Evolutionary conservation across 164 flowering plant genomes (phyloP).

Genomic region (Malania oleifera): DNA sequence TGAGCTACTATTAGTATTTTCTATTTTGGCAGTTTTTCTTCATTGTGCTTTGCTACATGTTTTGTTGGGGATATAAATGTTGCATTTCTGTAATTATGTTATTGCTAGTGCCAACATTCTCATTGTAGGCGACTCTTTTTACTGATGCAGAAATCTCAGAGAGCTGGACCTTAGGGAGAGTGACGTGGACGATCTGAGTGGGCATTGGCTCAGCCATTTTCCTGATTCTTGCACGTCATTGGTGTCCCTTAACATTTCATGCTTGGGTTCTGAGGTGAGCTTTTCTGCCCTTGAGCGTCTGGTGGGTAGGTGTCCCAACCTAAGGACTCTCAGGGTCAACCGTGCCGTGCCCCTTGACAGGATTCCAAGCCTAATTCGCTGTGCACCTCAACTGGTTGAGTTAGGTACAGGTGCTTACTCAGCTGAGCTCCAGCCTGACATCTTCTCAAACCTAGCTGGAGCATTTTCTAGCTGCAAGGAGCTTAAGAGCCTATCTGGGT

Average conservation of each 20-base stretch:
- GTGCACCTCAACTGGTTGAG: conserved; percentile 79
- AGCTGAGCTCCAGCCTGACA: conserved; percentile 58
- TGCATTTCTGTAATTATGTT: no score
- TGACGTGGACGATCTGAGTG: conserved; percentile 78
- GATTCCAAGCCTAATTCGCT: conserved; percentile 50
- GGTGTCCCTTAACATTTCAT: conserved; percentile 71
- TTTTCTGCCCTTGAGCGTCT: conserved; percentile 76
- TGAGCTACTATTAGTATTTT: background rate
- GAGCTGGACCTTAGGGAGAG: conserved; percentile 81
- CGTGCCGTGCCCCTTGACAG: conserved; percentile 77
- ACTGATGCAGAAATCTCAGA: conserved; percentile 54
- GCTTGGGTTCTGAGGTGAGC: conserved; percentile 65
- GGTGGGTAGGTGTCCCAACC: conserved; percentile 67
- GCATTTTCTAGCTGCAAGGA: conserved; percentile 68
- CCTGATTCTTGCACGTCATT: conserved; percentile 74
- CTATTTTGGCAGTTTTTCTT: background rate
- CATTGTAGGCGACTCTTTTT: background rate
- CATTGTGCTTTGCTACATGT: no score
- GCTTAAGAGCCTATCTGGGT: conserved; percentile 79
- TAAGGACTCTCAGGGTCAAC: conserved; percentile 68
- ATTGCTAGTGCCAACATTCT: background rate
- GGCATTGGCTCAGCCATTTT: conserved; percentile 81
- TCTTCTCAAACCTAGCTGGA: conserved; percentile 43
- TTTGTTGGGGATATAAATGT: no score
- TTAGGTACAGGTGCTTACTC: conserved; percentile 74